A percentile compares a stretch with the other conserved stretches of the same genome.
phyloP scores from a whole-genome alignment of 352 stramenopile species.

The Thalassiosira livingstoniorum region DNA sequence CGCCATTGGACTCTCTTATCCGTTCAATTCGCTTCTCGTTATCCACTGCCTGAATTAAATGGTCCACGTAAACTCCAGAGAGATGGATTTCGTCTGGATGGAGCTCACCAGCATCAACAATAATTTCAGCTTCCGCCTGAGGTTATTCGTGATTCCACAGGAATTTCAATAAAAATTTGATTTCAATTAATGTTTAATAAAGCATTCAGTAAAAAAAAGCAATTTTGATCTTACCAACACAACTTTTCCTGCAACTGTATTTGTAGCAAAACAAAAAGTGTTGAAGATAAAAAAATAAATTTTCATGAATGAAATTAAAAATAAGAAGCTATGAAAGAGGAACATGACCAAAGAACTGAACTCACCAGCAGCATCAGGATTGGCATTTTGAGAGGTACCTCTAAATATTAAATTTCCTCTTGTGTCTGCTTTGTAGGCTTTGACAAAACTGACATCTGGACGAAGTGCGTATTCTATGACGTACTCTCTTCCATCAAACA shows the following conservation, averaged over 20 bases:
- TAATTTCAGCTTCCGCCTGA: slow-evolving; percentile 92
- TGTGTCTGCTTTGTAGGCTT: slow-evolving; percentile 96
- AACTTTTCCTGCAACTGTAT: slow-evolving; percentile 92
- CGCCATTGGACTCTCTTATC: slow-evolving; percentile 73
- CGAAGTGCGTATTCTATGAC: slow-evolving; percentile 96
- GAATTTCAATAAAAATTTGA: too few species aligned
- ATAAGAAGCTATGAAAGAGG: neutral
- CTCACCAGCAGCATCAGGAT: slow-evolving; percentile 85
- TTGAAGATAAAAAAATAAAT: neutral
- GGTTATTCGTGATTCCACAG: neutral
- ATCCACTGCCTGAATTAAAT: slow-evolving; percentile 91
- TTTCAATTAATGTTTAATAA: slow-evolving; percentile 1
- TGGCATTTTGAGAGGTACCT: slow-evolving; percentile 96
- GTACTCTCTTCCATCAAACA: slow-evolving; percentile 90
- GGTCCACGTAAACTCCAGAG: slow-evolving; percentile 95
- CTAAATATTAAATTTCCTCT: slow-evolving; percentile 95
- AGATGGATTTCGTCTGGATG: slow-evolving; percentile 94
- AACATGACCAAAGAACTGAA: neutral
- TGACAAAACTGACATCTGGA: slow-evolving; percentile 94
- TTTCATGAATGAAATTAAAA: neutral
- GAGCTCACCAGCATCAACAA: slow-evolving; percentile 93
- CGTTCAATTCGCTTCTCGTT: slow-evolving; percentile 95
- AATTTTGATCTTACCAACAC: slow-evolving; percentile 83
- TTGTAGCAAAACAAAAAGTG: slow-evolving; percentile 1
- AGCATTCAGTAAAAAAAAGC: neutral